A percentile compares a stretch with the other conserved stretches of the same genome.
These are phyloP conservation scores for Prunus armeniaca DNA, from an alignment of 306 rosid genomes.

Conservation along the genomic window DNA sequence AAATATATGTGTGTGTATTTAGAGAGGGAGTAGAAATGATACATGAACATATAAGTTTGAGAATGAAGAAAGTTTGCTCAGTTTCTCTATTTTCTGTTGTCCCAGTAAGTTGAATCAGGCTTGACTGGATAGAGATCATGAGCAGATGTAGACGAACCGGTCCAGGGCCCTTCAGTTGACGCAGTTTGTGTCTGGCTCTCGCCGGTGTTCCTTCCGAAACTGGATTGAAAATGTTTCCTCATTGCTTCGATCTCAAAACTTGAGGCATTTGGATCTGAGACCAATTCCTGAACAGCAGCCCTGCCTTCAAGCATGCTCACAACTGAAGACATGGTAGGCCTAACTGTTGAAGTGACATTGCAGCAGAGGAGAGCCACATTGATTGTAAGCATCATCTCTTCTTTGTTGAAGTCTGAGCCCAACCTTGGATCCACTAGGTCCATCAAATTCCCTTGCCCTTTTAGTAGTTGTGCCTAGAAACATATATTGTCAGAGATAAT, in stretches of 20 bases:
- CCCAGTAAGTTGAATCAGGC: slow-evolving; percentile 17
- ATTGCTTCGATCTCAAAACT: neutral
- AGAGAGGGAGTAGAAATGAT: neutral
- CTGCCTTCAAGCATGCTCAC: slow-evolving; percentile 36
- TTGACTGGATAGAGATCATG: slow-evolving; percentile 31
- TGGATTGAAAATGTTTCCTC: slow-evolving; percentile 1
- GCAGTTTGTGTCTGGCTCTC: neutral
- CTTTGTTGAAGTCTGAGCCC: slow-evolving; percentile 26
- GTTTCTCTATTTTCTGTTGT: slow-evolving; percentile 13
- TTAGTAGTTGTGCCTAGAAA: slow-evolving; percentile 31
- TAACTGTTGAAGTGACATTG: slow-evolving; percentile 19
- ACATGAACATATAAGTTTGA: neutral
- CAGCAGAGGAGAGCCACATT: slow-evolving; percentile 41
- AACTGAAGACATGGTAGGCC: slow-evolving; percentile 43
- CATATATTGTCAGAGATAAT: neutral
- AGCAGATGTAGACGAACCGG: slow-evolving; percentile 18
- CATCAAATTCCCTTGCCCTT: slow-evolving; percentile 26
- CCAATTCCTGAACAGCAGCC: slow-evolving; percentile 13
- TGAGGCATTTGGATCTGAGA: slow-evolving; percentile 7
- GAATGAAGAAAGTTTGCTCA: too few species aligned
- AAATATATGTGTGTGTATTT: too few species aligned
- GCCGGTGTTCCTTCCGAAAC: neutral
- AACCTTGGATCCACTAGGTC: slow-evolving; percentile 42
- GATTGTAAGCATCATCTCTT: slow-evolving; percentile 36
- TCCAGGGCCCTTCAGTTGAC: slow-evolving; percentile 16